These are phyloP conservation scores for Jatropha multifida DNA, from an alignment of 441 rosid species.

Conservation along the genomic window DNA sequence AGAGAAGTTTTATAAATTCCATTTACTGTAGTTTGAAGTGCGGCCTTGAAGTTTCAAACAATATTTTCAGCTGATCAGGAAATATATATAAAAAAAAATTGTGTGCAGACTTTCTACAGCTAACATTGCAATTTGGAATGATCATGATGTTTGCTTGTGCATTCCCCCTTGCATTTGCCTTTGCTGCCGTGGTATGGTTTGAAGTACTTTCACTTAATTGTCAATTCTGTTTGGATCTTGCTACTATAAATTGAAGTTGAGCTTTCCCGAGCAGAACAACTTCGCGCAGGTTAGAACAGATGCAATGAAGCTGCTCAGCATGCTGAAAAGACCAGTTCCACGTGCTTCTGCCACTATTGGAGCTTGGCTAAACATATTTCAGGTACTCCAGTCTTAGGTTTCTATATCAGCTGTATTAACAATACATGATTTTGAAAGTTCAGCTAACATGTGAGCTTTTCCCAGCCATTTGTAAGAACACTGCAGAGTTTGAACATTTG, in stretches of 20 bases:
- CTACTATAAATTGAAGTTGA: conserved; percentile 16
- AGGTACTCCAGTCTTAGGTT: conserved; percentile 42
- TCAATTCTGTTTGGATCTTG: background rate
- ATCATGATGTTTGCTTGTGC: conserved; percentile 99
- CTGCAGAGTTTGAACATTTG: background rate
- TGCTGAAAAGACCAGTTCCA: conserved; percentile 83
- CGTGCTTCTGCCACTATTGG: conserved; percentile 80
- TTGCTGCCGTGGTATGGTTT: conserved; percentile 65
- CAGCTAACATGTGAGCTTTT: background rate
- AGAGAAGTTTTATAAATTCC: background rate
- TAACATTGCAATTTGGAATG: conserved; percentile 93
- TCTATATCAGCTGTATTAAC: background rate
- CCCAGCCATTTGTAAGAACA: background rate
- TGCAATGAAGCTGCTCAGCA: conserved; percentile 75
- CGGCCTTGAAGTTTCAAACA: background rate
- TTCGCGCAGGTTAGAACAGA: conserved; percentile 80
- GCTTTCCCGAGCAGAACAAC: conserved; percentile 56
- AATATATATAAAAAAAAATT: background rate
- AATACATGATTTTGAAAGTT: background rate
- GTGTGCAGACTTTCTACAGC: conserved; percentile 68
- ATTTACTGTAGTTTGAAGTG: background rate
- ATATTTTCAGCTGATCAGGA: conserved; percentile 13
- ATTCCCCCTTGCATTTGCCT: conserved; percentile 82
- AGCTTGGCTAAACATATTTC: conserved; percentile 95
- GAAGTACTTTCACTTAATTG: conserved; percentile 14